A percentile compares a stretch with the other conserved stretches of the same genome.
These are phyloP conservation scores for Ascomycota sp. DNA, from an alignment of 2,329 filamentous ascomycete species.

Conservation along the genomic window DNA sequence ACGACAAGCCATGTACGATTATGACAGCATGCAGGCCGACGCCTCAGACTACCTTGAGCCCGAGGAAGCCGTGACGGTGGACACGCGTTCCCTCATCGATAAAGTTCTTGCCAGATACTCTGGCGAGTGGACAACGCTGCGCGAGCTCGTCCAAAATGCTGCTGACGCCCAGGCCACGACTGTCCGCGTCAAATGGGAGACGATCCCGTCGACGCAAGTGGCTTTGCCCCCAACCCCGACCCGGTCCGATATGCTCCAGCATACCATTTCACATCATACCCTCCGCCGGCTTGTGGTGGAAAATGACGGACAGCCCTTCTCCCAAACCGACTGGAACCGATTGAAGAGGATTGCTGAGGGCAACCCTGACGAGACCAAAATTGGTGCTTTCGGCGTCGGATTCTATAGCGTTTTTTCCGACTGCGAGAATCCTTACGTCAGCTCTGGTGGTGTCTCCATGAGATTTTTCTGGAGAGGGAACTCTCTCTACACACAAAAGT, in stretches of 20 bases:
- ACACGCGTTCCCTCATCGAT: conserved; percentile 89
- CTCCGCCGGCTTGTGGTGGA: conserved; percentile 72
- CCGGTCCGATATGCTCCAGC: conserved; percentile 55
- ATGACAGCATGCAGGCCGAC: conserved; percentile 60
- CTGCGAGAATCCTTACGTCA: conserved; percentile 93
- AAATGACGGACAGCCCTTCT: conserved; percentile 80
- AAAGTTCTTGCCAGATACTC: conserved; percentile 94
- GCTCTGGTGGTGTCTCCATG: conserved; percentile 82
- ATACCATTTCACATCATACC: conserved; percentile 69
- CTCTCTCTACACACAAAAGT: conserved; percentile 75
- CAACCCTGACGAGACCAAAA: conserved; percentile 97
- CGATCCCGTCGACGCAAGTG: conserved; percentile 59
- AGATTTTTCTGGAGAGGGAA: conserved; percentile 99
- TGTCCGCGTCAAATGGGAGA: conserved; percentile 84
- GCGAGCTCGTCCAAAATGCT: conserved; percentile 96
- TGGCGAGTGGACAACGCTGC: conserved; percentile 75
- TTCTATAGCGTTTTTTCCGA: conserved; percentile 98
- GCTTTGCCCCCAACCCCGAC: conserved; percentile 47
- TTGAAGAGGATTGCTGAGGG: conserved; percentile 96
- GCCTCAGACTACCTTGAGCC: conserved; percentile 73
- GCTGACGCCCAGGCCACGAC: conserved; percentile 83
- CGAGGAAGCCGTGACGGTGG: conserved; percentile 94
- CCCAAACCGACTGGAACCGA: conserved; percentile 76
- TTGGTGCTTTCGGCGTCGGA: conserved; percentile 92
- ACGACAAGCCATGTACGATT: conserved; percentile 34